Conservation (phyloP, 305 asterid species). For the Fraxinus ornus region DNA sequence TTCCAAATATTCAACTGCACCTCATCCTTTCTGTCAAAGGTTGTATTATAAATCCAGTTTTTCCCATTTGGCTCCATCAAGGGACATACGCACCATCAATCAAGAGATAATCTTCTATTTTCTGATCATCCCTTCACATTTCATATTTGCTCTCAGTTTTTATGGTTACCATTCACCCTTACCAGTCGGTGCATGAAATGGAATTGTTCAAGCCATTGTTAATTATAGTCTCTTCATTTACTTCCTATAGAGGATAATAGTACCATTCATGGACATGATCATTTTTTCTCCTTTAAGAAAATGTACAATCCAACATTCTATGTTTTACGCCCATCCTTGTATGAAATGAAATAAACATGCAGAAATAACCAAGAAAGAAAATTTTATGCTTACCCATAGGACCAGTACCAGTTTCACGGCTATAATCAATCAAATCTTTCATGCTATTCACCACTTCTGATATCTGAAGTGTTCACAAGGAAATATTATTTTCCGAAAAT, state of each 20-base stretch:
- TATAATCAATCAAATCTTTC: slow-evolving; percentile 54
- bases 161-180: neutral
- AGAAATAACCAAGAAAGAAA: neutral
- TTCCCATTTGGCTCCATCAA: neutral
- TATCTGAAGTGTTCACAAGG: slow-evolving; percentile 37
- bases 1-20: neutral
- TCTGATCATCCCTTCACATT: neutral
- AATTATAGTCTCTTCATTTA: neutral
- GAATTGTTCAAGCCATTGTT: neutral
- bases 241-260: neutral
- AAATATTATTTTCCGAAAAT: neutral
- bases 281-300: neutral
- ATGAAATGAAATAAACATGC: neutral
- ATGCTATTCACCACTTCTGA: slow-evolving; percentile 58
- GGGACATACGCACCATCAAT: neutral
- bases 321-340: neutral
- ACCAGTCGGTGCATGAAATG: neutral
- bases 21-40: neutral
- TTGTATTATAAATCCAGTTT: neutral
- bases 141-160: neutral
- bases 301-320: neutral
- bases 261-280: neutral
- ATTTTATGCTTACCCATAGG: slow-evolving; percentile 32
- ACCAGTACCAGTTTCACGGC: slow-evolving; percentile 40
- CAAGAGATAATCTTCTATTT: neutral